Evolutionary conservation across 1,139 yeast species (phyloP), one percentile per base, ranked within the genome.

Genomic region (Yamadazyma sp.): DNA sequence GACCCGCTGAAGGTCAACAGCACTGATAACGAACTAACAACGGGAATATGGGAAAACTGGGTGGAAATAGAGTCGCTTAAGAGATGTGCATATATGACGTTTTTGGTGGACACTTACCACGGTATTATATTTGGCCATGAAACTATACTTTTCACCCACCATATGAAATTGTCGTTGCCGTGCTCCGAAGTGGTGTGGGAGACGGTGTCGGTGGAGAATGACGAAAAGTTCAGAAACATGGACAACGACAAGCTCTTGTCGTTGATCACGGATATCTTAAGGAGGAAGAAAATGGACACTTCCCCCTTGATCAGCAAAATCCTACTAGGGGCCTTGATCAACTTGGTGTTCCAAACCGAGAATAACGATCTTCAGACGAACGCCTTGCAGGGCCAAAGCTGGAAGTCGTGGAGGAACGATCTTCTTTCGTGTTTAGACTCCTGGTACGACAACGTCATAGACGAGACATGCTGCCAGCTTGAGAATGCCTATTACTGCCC

Each of bases 301-400:
- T 64, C 70, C 12, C 61, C 71, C 10, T 71, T 83, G 53, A 85
- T 87, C 2, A 75, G 80, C 38, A 77, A 79, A 45, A 73, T 83
- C 2, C 54, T 85, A 31, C 57, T 84, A 22, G 79, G 85, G 6
- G 94, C 92, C 0, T 58, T 85, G 35, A 58, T 81, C 38, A 77
- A 88, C 2, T 72, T 84, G 9, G 71, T 82, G 69, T 74, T 75
- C 44, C 88, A 83, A 56, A 77, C 83, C 72, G 87, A 82, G 53
- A 87, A 83, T 53, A 67, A 79, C 20, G 87, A 80, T 52, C 55
- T 74, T 32, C 85, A 76, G 54, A 64, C 68, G 11, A 64, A 51
- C 43, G 59, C 49, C 46, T 56, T 57, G 55, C 68, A 60, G 20
- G 56, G 57, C 53, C 46, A 55, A 17, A 43, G 51, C 0, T 48